phyloP scores from a whole-genome alignment of 176 grass and related monocot species.

The Oryza punctata region DNA sequence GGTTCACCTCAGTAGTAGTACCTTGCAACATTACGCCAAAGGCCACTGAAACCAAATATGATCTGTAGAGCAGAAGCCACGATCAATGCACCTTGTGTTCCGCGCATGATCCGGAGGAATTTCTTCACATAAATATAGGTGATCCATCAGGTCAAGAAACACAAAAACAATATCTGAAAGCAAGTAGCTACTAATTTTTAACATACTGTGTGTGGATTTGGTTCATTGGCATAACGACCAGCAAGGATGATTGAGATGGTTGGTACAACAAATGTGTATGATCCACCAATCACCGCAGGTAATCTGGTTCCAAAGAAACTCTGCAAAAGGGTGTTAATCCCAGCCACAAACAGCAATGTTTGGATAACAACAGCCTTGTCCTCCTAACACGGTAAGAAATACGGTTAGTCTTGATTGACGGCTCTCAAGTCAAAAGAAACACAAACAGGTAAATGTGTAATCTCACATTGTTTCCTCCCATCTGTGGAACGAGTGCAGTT shows the following conservation, averaged over 20 bases:
- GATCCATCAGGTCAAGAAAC: constrained; percentile 39
- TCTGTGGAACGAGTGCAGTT: constrained; percentile 97
- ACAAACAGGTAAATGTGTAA: background rate
- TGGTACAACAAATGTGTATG: constrained; percentile 89
- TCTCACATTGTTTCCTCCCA: constrained; percentile 98
- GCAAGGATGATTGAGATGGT: constrained; percentile 96
- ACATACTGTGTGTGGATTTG: constrained; percentile 73
- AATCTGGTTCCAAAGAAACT: constrained; percentile 92
- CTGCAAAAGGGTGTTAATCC: constrained; percentile 92
- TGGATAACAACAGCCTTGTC: constrained; percentile 96
- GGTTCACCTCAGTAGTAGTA: constrained; percentile 42
- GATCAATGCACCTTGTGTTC: constrained; percentile 94
- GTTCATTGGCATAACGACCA: constrained; percentile 77
- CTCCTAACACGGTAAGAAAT: constrained; percentile 52
- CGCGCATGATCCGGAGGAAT: constrained; percentile 94
- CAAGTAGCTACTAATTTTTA: background rate
- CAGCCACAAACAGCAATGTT: constrained; percentile 87
- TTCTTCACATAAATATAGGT: constrained; percentile 54
- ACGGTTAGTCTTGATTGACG: background rate
- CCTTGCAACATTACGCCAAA: constrained; percentile 98
- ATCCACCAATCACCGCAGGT: constrained; percentile 91
- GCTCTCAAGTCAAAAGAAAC: background rate
- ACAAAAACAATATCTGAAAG: constrained; percentile 25
- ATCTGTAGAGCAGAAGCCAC: constrained; percentile 96
- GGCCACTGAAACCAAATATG: constrained; percentile 95